Conservation (phyloP, 2,329 filamentous ascomycete genomes). For the Alternaria gaisen region DNA sequence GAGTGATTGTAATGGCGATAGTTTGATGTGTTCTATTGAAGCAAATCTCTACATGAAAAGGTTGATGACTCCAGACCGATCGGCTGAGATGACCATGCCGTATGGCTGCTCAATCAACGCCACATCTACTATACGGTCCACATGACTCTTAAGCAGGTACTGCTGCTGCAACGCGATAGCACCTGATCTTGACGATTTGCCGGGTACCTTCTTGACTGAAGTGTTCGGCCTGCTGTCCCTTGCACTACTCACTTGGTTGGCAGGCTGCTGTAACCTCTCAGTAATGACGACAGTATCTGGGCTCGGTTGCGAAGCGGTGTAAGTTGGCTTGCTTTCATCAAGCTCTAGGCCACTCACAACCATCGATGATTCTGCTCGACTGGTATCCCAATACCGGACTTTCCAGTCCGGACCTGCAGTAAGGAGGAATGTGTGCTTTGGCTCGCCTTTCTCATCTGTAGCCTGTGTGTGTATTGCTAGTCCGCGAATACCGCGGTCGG, state of each 20-base stretch:
- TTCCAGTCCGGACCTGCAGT: conserved; percentile 90
- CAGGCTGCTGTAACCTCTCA: conserved; percentile 45
- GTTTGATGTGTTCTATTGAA: neutral
- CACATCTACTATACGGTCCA: conserved; percentile 88
- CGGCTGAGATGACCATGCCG: conserved; percentile 89
- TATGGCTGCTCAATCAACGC: conserved; percentile 89
- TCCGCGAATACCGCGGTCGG: conserved; percentile 75
- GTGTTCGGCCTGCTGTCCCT: conserved; percentile 38
- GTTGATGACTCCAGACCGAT: conserved; percentile 88
- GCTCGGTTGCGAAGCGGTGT: conserved; percentile 54
- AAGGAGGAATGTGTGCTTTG: conserved; percentile 82
- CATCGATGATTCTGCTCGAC: conserved; percentile 77
- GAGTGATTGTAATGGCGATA: neutral
- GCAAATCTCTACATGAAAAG: conserved; percentile 67
- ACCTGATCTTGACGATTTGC: conserved; percentile 73
- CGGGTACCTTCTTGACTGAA: conserved; percentile 48
- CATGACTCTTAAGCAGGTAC: conserved; percentile 81
- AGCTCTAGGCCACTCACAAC: conserved; percentile 80
- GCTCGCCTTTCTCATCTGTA: conserved; percentile 73
- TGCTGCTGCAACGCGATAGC: conserved; percentile 95
- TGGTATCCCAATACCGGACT: conserved; percentile 92
- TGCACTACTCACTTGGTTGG: conserved; percentile 22
- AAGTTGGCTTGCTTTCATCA: conserved; percentile 78
- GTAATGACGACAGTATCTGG: conserved; percentile 54
- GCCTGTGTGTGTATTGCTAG: conserved; percentile 77